phyloP scores from a whole-genome alignment of 768 basidiomycete genomes.

The Auricularia heimuer region DNA sequence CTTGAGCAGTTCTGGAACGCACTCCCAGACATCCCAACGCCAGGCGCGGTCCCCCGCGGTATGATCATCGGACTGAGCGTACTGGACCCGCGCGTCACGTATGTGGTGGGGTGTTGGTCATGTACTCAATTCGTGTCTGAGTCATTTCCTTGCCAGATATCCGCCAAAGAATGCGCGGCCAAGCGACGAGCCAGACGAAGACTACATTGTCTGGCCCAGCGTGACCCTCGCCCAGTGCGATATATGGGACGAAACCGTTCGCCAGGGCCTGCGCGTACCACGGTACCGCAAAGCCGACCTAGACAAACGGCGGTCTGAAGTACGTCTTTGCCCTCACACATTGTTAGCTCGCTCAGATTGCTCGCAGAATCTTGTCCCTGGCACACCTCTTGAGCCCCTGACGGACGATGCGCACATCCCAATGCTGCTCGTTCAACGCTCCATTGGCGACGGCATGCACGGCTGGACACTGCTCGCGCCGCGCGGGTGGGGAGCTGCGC shows the following conservation, averaged over 20 bases:
- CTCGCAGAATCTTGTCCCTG: constrained; percentile 64
- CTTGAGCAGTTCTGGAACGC: constrained; percentile 54
- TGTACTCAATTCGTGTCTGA: too few relatives aligned
- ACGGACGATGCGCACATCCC: constrained; percentile 79
- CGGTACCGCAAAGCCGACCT: constrained; percentile 76
- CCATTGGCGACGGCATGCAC: constrained; percentile 55
- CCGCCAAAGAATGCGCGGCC: constrained; percentile 69
- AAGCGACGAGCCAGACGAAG: constrained; percentile 14
- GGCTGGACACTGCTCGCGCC: constrained; percentile 88
- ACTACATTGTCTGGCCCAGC: constrained; percentile 41
- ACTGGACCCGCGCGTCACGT: constrained; percentile 83
- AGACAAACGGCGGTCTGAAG: constrained; percentile 72
- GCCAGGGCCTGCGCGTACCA: constrained; percentile 46
- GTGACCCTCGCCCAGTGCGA: constrained; percentile 49
- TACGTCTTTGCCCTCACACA: constrained; percentile 19
- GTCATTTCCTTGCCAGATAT: constrained; percentile 42
- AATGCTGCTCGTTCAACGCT: constrained; percentile 71
- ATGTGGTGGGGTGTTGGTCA: constrained; percentile 13
- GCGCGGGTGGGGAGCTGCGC: constrained; percentile 84
- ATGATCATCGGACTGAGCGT: constrained; percentile 74
- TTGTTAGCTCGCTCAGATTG: background rate
- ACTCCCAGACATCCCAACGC: constrained; percentile 48
- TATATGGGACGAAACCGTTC: constrained; percentile 59
- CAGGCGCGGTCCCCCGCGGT: constrained; percentile 60
- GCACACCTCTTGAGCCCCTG: constrained; percentile 53